Conservation (phyloP, 768 basidiomycete species). For the Mycena indigotica region DNA sequence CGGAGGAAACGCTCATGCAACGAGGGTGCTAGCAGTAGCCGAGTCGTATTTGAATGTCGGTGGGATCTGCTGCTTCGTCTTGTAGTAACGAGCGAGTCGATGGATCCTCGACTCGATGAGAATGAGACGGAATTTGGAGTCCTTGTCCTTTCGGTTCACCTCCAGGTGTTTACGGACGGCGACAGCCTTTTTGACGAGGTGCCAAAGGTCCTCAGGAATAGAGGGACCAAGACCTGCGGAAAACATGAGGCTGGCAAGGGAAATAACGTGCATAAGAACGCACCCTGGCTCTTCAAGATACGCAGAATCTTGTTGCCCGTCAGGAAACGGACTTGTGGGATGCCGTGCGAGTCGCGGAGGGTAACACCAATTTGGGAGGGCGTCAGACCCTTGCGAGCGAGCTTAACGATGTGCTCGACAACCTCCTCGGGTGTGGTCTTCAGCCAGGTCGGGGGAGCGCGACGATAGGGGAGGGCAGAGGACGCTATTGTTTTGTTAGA, state of each 20-base stretch:
- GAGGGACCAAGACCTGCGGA: slow-evolving; percentile 86
- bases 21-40: slow-evolving; percentile 88
- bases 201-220: slow-evolving; percentile 99
- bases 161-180: slow-evolving; percentile 98
- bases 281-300: slow-evolving; percentile 93
- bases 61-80: slow-evolving; percentile 95
- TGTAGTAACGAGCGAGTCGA: slow-evolving; percentile 96
- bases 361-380: slow-evolving; percentile 98
- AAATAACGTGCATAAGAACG: slow-evolving; percentile 30
- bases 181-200: slow-evolving; percentile 99
- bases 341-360: slow-evolving; percentile 96
- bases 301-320: slow-evolving; percentile 99
- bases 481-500: slow-evolving; percentile 52
- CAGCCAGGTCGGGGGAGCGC: slow-evolving; percentile 93
- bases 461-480: slow-evolving; percentile 97
- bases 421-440: slow-evolving; percentile 96
- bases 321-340: slow-evolving; percentile 97
- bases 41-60: slow-evolving; percentile 99
- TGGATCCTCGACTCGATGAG: slow-evolving; percentile 99
- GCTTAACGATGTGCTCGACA: slow-evolving; percentile 94
- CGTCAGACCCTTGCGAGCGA: slow-evolving; percentile 95
- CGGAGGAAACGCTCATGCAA: slow-evolving; percentile 60
- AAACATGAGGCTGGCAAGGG: slow-evolving; percentile 31
- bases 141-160: slow-evolving; percentile 98
- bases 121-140: slow-evolving; percentile 94